phyloP scores from a whole-genome alignment of 75 land plant species.

The Isoetes taiwanensis region DNA sequence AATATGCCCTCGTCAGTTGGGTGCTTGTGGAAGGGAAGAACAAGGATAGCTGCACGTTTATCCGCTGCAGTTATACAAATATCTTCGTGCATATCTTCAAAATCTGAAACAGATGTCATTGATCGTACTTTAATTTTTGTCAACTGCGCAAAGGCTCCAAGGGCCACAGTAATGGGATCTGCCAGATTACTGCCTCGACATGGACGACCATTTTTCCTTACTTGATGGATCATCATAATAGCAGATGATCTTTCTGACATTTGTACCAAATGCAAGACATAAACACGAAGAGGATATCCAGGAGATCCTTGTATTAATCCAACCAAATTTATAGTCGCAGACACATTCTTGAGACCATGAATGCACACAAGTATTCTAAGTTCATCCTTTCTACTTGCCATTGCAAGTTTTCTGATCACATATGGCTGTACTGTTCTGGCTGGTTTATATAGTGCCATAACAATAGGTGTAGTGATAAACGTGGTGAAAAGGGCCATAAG shows the following conservation, averaged over 20 bases:
- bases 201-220: slow-evolving; percentile 58
- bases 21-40: slow-evolving; percentile 57
- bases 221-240: slow-evolving; percentile 52
- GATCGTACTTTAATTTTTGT: slow-evolving; percentile 24
- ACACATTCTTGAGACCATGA: slow-evolving; percentile 47
- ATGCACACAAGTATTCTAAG: slow-evolving; percentile 62
- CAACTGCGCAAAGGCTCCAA: no score
- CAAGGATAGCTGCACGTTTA: slow-evolving; percentile 27
- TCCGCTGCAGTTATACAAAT: slow-evolving; percentile 46
- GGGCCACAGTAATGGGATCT: no score
- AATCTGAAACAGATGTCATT: slow-evolving; percentile 42
- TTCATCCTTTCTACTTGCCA: slow-evolving; percentile 16
- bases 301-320: slow-evolving; percentile 43
- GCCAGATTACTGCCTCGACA: no score
- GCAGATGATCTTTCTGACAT: slow-evolving; percentile 75
- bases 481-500: slow-evolving; percentile 88
- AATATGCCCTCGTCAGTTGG: slow-evolving; percentile 23
- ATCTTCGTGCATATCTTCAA: slow-evolving; percentile 51
- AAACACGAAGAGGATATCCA: slow-evolving; percentile 30
- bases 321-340: slow-evolving; percentile 51
- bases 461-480: slow-evolving; percentile 79
- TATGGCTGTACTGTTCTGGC: slow-evolving; percentile 41
- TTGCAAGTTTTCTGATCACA: slow-evolving; percentile 29
- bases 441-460: slow-evolving; percentile 60
- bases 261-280: slow-evolving; percentile 75